Base-by-base conservation (phyloP, 768 basidiomycete genomes). In the Multifurca ochricompacta region DNA sequence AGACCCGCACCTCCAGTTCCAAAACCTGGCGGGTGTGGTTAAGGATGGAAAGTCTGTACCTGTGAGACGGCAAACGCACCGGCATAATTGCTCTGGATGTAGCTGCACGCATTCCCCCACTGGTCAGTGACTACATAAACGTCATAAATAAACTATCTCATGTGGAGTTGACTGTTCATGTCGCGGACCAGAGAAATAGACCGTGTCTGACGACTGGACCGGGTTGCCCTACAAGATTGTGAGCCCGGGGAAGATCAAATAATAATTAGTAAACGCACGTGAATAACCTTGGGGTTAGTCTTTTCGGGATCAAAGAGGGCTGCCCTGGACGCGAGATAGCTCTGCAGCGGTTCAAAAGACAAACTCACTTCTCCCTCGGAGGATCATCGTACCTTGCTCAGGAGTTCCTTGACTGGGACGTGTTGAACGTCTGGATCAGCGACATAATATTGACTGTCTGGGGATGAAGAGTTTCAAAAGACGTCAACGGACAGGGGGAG, bases 381-480 rank as follows among this genome's bases (percentile, higher is more conserved):
- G 8, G n/a, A 31, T 13, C 10, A 43, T n/a, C 39, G 10, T 43
- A 87, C 91, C 77, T 91, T 85, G 78, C 86, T 91, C 41, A 99
- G 69, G 9, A 99, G 72, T 65, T 91, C 75, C 53, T 85, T 73
- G 23, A 96, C 83, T 0, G 94, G 93, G 8, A 93, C 75, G 52
- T 84, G 76, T 36, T 74, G 75, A 23, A 87, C 74, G 1, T 89
- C 84, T 0, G 93, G 95, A 66, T 98, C 96, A 1, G 91, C 78
- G n/a, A 97, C 87, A 68, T 89, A 97, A 70, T 88, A 88, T 64
- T 85, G 81, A 34, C 82, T 86, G 59, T 96, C 93, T 87, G 66
- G 52, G 19, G 25, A 27, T 25, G 19, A 35, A 46, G 3, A 35
- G 11, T 8, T 42, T 62, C 23, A 53, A 23, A 13, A 18, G 14